Percentiles rank a stretch among this genome's conserved stretches.
phyloP scores from a whole-genome alignment of 306 rosid species.

The Pyrus bretschneideri region DNA sequence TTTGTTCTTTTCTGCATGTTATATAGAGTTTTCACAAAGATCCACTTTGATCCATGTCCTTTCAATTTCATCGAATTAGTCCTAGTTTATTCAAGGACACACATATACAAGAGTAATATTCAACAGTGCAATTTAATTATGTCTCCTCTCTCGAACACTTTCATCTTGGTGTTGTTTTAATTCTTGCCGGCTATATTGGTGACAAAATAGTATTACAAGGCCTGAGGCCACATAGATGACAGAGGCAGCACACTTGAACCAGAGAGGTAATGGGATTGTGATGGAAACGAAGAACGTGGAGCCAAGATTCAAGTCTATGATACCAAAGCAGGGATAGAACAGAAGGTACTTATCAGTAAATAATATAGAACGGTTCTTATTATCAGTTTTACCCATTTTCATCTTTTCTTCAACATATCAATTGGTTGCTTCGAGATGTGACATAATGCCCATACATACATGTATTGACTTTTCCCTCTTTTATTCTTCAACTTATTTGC shows the following conservation, averaged over 20 bases:
- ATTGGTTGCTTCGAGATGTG: not conserved
- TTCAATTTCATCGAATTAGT: no score
- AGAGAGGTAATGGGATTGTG: no score
- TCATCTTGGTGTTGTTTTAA: no score
- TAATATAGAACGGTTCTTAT: not conserved
- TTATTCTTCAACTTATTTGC: constrained; percentile 19
- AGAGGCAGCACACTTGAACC: no score
- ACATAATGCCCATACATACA: not conserved
- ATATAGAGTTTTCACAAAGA: not conserved
- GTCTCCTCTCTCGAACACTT: no score
- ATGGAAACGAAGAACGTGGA: constrained; percentile 36
- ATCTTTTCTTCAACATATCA: not conserved
- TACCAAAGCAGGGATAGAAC: constrained; percentile 53
- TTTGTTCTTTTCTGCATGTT: not conserved
- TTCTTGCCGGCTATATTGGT: no score
- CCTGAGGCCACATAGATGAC: no score
- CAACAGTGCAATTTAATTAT: no score
- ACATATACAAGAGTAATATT: no score
- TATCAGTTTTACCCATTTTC: not conserved
- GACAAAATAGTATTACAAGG: no score
- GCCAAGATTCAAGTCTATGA: constrained; percentile 71
- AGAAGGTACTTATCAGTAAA: constrained; percentile 29
- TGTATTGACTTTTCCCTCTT: constrained; percentile 2
- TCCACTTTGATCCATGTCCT: no score
- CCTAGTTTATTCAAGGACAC: no score